Evolutionary conservation across 2,329 filamentous ascomycete species (phyloP).

Genomic region (Cladosporium sp.): DNA sequence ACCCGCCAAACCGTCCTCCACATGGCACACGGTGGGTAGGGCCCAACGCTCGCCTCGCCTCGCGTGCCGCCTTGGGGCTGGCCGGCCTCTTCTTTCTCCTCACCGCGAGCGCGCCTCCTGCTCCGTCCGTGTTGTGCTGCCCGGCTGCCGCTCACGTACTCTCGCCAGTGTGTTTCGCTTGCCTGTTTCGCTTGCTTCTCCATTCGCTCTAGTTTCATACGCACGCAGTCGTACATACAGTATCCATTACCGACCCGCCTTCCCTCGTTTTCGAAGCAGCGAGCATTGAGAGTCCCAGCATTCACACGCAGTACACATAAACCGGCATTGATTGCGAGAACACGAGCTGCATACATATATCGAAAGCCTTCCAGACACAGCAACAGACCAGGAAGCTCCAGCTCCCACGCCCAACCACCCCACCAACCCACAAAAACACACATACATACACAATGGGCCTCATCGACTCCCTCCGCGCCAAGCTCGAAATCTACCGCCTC

Average conservation of each 20-base stretch:
- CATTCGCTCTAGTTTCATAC: neutral
- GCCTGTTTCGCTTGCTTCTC: neutral
- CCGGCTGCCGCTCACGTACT: neutral
- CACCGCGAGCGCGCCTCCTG: too few species aligned
- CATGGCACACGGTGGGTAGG: neutral
- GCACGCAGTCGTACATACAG: neutral
- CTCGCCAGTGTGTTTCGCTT: neutral
- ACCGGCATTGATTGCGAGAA: too few species aligned
- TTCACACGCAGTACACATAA: too few species aligned
- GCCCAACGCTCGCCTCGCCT: slow-evolving; percentile 5
- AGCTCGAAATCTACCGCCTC: slow-evolving; percentile 87
- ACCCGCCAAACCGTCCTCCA: slow-evolving; percentile 6
- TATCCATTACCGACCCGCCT: neutral
- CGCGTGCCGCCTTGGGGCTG: neutral
- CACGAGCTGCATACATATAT: too few species aligned
- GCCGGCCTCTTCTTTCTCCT: neutral
- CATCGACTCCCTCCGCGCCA: slow-evolving; percentile 68
- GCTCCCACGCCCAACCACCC: neutral
- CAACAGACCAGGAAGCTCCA: too few species aligned
- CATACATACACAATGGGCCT: slow-evolving; percentile 49
- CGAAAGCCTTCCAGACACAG: too few species aligned
- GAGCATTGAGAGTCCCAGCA: too few species aligned
- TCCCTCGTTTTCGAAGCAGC: neutral
- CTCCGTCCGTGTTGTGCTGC: neutral
- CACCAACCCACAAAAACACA: neutral